Evolutionary conservation across 306 rosid species (phyloP).

Genomic region (Acacia confusa): DNA sequence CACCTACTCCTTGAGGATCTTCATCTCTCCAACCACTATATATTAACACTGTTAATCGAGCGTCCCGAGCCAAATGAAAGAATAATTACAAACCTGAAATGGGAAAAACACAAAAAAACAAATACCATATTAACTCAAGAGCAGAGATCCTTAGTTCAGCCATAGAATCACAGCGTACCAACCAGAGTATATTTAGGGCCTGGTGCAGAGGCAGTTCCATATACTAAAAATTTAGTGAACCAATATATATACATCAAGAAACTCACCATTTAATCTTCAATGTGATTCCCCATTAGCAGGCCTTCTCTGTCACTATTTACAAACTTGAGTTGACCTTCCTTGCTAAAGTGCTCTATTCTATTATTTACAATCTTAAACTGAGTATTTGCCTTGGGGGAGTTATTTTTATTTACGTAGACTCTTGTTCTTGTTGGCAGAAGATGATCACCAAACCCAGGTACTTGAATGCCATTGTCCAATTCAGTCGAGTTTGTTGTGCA

Average conservation of each 20-base stretch:
- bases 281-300: conserved; percentile 73
- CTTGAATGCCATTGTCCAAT: conserved; percentile 44
- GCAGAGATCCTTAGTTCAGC: not conserved
- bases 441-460: conserved; percentile 49
- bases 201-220: conserved; percentile 2
- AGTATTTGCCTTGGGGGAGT: conserved; percentile 50
- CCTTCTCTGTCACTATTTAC: conserved; percentile 70
- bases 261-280: conserved; percentile 45
- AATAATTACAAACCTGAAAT: conserved; percentile 66
- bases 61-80: conserved; percentile 64
- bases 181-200: not conserved
- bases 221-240: not conserved
- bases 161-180: not conserved
- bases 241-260: not conserved
- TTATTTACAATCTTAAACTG: conserved; percentile 83
- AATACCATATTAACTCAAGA: not conserved
- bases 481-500: conserved; percentile 34
- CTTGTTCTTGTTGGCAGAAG: conserved; percentile 38
- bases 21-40: conserved; percentile 55
- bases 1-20: conserved; percentile 57
- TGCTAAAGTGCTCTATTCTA: conserved; percentile 64
- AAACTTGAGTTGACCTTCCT: conserved; percentile 71
- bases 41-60: conserved; percentile 56
- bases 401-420: conserved; percentile 68
- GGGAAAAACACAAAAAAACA: not conserved